These are phyloP conservation scores for Pyricularia pennisetigena DNA, from an alignment of 2,329 filamentous ascomycete genomes.

Conservation along the genomic window DNA sequence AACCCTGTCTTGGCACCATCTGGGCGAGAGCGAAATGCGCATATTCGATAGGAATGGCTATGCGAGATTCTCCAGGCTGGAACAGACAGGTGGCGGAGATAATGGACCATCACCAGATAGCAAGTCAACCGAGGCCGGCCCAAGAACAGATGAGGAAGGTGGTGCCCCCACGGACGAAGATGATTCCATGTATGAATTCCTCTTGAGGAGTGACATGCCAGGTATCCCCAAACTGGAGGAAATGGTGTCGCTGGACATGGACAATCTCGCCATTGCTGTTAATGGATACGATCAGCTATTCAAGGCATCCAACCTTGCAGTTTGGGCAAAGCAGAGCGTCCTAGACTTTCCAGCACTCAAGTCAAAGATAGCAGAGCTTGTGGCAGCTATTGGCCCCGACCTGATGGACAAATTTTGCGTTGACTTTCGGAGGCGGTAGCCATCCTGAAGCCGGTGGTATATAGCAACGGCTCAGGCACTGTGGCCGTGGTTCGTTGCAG, in stretches of 20 bases:
- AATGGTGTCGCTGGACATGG: constrained; percentile 46
- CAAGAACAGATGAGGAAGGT: neutral
- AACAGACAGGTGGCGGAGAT: neutral
- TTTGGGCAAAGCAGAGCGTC: constrained; percentile 47
- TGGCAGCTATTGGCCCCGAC: constrained; percentile 55
- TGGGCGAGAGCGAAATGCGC: constrained; percentile 41
- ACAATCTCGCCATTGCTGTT: constrained; percentile 45
- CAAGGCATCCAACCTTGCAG: constrained; percentile 39
- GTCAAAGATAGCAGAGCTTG: constrained; percentile 55
- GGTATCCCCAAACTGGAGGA: constrained; percentile 49
- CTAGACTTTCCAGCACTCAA: constrained; percentile 43
- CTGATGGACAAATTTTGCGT: constrained; percentile 47
- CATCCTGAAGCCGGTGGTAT: neutral
- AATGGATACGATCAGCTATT: constrained; percentile 25
- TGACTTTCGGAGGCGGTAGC: constrained; percentile 31
- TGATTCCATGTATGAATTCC: constrained; percentile 18
- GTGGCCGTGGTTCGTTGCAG: neutral
- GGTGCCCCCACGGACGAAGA: constrained; percentile 11
- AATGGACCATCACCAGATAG: neutral
- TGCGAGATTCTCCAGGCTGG: constrained; percentile 23
- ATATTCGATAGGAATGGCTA: constrained; percentile 47
- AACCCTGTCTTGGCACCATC: constrained; percentile 48
- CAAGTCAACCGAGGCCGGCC: constrained; percentile 13
- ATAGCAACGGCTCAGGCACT: neutral
- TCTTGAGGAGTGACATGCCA: constrained; percentile 57